Evolutionary conservation across 139 green algal species (phyloP), one percentile per base, ranked within the genome.

Genomic region (Parachlorella kessleri): DNA sequence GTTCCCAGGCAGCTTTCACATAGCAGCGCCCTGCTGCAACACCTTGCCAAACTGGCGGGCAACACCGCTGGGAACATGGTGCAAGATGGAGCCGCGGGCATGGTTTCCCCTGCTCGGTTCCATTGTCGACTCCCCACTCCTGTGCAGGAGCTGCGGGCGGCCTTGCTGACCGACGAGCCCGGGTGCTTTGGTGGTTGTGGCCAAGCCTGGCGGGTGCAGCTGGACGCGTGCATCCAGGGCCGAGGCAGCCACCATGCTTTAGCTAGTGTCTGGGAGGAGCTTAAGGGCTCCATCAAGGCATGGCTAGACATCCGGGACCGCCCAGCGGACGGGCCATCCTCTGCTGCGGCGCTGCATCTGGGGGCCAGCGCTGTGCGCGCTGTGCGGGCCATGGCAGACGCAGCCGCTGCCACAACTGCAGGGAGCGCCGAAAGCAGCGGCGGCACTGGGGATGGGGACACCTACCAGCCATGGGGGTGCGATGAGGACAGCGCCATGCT

Each of bases 181-280:
- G 38, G 48, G 26, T 79, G 70, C 63, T 76, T 79, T 30, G 14
- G 55, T 1, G 78, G 78, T 24, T 83, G 70, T 54, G 83, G 83
- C 39, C 21, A n/a, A 42, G 63, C 79, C 5, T 87, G 83, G 83
- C 68, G 67, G 30, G 70, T 48, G 37, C 42, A 78, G 73, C 70
- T 90, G 32, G 80, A 86, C 3, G 65, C 79, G 24, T 90, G 86
- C 77, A 71, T 81, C 28, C 39, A 77, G 41, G 81, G 81, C 53
- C 55, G 55, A 21, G 86, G 81, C 4, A 80, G 68, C 0, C 66
- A 74, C 38, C 48, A 55, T 1, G 32, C 81, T 36, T 73, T 90
- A 69, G 54, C 69, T n/a, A 71, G 66, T 0, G 76, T 86, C 4
- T 90, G 86, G 84, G 82, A 85, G 14, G 84, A 90, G 69, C 66